Base-by-base conservation (phyloP, 2,329 filamentous ascomycete species). In the Verticillium longisporum region DNA sequence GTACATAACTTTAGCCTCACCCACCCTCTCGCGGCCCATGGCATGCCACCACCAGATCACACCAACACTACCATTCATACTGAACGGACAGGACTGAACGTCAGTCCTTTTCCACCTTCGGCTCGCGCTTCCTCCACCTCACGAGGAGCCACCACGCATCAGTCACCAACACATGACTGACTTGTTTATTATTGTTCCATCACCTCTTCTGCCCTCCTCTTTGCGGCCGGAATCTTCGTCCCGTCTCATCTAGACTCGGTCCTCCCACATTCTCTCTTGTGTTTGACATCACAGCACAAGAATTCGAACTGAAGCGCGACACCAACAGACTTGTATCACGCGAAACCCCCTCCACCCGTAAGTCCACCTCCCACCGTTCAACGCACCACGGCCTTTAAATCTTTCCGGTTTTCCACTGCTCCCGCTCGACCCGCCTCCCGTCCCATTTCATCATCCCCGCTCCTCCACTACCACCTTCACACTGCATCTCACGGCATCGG, bases 161-260 rank as follows among this genome's bases (percentile, higher is more conserved):
- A 50, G 41, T 50, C 41, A 50, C 41, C 41, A 50, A 50, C 41
- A 50, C 41, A 26, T 26, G 41, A 50, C 41, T 11, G 41, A 50
- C 41, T 60, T 65, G 62, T 65, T 65, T 64, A 65, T 63, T 64
- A 61, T 61, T 64, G 61, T 63, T 60, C 61, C 59, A 64, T 64
- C 62, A 41, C 18, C 57, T 37, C 33, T 13, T 61, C 62, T 34
- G 21, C 38, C 37, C 36, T 31, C 26, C 38, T 15, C 45, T 53
- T 37, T 34, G 14, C 37, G 4, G 10, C 26, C 41, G 31, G 14
- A 45, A 41, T 58, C n/a, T 15, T 50, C 41, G 33, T 18, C 37
- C 56, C 41, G 26, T 59, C 50, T 33, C 7, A 9, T 57, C 55
- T 37, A 31, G 21, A 15, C 50, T 37, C 26, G 26, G 37, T 57